Evolutionary conservation across 768 basidiomycete species (phyloP).

Genomic region (Tephrocybe sp.): DNA sequence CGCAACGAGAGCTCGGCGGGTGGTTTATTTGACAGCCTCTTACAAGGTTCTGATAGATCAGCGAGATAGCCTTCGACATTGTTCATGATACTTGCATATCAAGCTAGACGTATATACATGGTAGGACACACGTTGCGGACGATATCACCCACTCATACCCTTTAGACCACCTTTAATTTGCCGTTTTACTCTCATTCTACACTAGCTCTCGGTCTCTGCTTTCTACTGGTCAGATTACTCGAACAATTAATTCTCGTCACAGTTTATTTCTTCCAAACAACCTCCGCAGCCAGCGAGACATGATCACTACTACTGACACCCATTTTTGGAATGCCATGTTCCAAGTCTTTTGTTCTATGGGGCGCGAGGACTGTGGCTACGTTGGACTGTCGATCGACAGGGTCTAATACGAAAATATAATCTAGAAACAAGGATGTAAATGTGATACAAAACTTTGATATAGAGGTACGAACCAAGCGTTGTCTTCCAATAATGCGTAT

Average conservation of each 20-base stretch:
- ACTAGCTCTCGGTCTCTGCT: constrained; percentile 10
- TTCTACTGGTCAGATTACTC: constrained; percentile 13
- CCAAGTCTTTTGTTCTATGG: constrained; percentile 54
- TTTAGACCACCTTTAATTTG: constrained; percentile 12
- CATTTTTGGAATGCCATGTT: constrained; percentile 74
- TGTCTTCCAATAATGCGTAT: constrained; percentile 83
- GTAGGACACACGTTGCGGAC: constrained; percentile 8
- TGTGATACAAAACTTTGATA: not conserved
- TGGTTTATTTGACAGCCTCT: constrained; percentile 80
- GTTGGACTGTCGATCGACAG: constrained; percentile 27
- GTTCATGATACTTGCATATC: constrained; percentile 3
- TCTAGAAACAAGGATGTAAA: constrained; percentile 42
- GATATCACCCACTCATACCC: constrained; percentile 5
- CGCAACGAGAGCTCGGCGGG: constrained; percentile 85
- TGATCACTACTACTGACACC: constrained; percentile 87
- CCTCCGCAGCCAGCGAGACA: constrained; percentile 69
- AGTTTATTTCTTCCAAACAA: constrained; percentile 31
- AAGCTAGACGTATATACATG: constrained; percentile 11
- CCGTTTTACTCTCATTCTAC: constrained; percentile 3
- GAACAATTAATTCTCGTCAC: constrained; percentile 12
- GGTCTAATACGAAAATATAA: constrained; percentile 81
- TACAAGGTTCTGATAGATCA: constrained; percentile 80
- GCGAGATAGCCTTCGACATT: constrained; percentile 11
- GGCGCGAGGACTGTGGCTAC: constrained; percentile 61
- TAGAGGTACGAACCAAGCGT: constrained; percentile 58